Evolutionary conservation across 2,329 filamentous ascomycete genomes (phyloP).

Genomic region (Talaromyces amestolkiae): DNA sequence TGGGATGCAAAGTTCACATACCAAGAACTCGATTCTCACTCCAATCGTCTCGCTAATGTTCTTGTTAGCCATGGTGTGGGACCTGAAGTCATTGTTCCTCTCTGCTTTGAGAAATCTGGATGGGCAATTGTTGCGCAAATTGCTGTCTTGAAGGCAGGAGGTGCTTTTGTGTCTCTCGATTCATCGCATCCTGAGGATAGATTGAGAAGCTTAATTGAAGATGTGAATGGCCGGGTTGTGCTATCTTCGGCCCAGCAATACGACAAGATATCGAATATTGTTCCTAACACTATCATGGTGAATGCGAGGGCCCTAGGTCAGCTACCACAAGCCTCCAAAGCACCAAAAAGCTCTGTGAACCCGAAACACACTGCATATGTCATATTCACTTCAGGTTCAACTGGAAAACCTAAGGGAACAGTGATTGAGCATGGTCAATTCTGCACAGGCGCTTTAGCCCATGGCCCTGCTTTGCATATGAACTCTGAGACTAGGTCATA

Average conservation of each 20-base stretch:
- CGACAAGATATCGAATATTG: conserved; percentile 31
- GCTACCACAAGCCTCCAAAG: conserved; percentile 21
- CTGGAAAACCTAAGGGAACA: conserved; percentile 59
- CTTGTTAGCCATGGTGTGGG: conserved; percentile 40
- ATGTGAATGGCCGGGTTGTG: conserved; percentile 35
- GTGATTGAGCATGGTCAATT: conserved; percentile 62
- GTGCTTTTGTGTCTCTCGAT: conserved; percentile 43
- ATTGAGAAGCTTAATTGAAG: conserved; percentile 34
- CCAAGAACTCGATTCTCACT: conserved; percentile 37
- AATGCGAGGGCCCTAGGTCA: conserved; percentile 28
- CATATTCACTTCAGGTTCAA: conserved; percentile 60
- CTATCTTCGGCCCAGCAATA: conserved; percentile 34
- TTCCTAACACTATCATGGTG: conserved; percentile 30
- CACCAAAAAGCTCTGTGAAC: conserved; percentile 20
- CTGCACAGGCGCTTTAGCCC: conserved; percentile 53
- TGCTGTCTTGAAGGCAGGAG: conserved; percentile 43
- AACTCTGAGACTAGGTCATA: conserved; percentile 55
- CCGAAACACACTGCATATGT: conserved; percentile 53
- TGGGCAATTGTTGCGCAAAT: conserved; percentile 44
- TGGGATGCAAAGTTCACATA: conserved; percentile 41
- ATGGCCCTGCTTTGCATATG: conserved; percentile 53
- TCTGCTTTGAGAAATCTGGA: conserved; percentile 46
- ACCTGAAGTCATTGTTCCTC: conserved; percentile 38
- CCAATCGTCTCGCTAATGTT: conserved; percentile 36
- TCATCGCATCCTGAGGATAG: conserved; percentile 40